A percentile compares a stretch with the other conserved stretches of the same genome.
These are phyloP conservation scores for Sextonia rubra DNA, from an alignment of 164 flowering plant genomes.

Conservation along the genomic window DNA sequence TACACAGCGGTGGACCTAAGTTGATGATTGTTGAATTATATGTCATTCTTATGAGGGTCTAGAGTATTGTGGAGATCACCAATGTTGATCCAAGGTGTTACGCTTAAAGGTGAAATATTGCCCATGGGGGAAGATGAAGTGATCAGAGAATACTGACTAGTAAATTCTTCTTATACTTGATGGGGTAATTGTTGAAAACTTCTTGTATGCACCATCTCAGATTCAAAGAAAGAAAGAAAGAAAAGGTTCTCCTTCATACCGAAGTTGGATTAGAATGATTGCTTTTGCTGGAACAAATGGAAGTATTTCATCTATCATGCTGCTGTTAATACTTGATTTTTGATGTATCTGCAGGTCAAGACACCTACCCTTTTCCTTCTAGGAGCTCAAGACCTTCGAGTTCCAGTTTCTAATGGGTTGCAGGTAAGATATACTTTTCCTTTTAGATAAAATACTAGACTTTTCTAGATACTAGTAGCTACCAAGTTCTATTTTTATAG, in stretches of 20 bases:
- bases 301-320: not conserved
- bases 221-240: too few species aligned
- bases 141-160: not conserved
- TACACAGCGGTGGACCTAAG: not conserved
- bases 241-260: too few species aligned
- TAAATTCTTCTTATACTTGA: not conserved
- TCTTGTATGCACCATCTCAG: too few species aligned
- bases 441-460: not conserved
- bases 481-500: too few species aligned
- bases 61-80: not conserved
- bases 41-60: not conserved
- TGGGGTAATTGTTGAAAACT: not conserved
- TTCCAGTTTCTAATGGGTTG: conserved; percentile 79
- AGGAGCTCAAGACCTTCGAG: conserved; percentile 91
- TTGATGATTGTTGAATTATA: not conserved
- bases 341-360: conserved; percentile 61
- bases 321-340: not conserved
- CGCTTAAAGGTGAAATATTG: not conserved
- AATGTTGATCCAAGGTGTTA: not conserved
- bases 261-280: not conserved
- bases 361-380: conserved; percentile 81
- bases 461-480: too few species aligned
- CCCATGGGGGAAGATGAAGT: not conserved
- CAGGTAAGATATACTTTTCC: conserved; percentile 48
- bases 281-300: not conserved